Evolutionary conservation across 805 yeast species (phyloP), one percentile per base, ranked within the genome.

Genomic region (Hanseniaspora hatyaiensis): DNA sequence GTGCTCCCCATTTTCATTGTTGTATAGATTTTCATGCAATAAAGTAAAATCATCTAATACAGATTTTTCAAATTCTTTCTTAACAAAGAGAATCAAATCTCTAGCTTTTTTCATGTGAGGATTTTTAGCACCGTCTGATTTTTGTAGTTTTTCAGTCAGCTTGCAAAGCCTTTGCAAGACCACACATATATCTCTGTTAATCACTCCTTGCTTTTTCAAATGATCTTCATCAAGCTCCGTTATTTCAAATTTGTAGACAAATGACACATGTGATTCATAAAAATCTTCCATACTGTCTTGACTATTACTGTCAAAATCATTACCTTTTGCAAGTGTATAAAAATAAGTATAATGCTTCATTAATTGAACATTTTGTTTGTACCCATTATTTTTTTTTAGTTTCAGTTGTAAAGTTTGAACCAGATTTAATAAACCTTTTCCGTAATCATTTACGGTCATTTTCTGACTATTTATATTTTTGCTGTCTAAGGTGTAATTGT

Each of bases 21-120:
- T 44, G 37, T 30, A 44, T 18, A 44, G 15, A 9, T 36, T 44
- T 23, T 44, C 48, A 23, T 44, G 39, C 3, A 44, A 20, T n/a
- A 44, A 6, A 8, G 42, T 36, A 22, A 44, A 44, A 13, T 44
- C 48, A 3, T 44, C 48, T 15, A 36, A 16, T 4, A 44, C 22
- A 19, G 41, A 23, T 9, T 18, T 22, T n/a, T 44, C 32, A 34
- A 44, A 44, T 16, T 30, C 20, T 20, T 15, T 4, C 15, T 36
- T 44, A 11, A 34, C 37, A 20, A n/a, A 44, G 20, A 12, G 15
- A 22, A 44, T 37, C 13, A 44, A 22, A 13, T 36, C 15, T 11
- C 15, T 31, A 2, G 16, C 16, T 6, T 36, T 44, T 19, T 15
- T 30, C 12, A 40, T 9, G 8, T 30, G 29, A 15, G 23, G 13